Percentiles rank a stretch among this genome's conserved stretches.
Conservation (phyloP, 108 stramenopile species). For the Pseudonitzschia pungens region DNA sequence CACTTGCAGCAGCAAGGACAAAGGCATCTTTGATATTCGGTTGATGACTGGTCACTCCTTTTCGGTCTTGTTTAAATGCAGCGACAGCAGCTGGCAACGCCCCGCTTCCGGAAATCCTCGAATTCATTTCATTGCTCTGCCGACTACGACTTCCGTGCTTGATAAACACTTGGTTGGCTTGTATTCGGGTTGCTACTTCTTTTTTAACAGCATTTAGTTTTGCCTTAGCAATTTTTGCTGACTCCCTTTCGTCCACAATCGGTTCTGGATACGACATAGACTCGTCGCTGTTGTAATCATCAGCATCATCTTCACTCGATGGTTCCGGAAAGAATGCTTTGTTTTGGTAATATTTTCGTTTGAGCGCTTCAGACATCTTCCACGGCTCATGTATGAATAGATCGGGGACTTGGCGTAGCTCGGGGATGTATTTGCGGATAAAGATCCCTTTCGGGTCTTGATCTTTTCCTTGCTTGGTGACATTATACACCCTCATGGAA, state of each 20-base stretch:
- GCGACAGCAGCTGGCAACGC: constrained; percentile 36
- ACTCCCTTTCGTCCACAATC: constrained; percentile 58
- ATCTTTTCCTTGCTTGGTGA: constrained; percentile 72
- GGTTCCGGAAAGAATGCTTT: constrained; percentile 22
- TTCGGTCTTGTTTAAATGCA: not conserved
- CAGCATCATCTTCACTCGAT: constrained; percentile 10
- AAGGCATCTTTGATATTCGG: constrained; percentile 7
- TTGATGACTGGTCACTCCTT: constrained; percentile 1
- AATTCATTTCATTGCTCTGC: constrained; percentile 45
- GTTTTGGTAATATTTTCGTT: constrained; percentile 29
- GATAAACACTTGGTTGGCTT: constrained; percentile 55
- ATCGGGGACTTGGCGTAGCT: constrained; percentile 47
- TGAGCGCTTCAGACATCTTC: constrained; percentile 47
- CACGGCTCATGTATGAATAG: constrained; percentile 69
- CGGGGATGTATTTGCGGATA: constrained; percentile 51
- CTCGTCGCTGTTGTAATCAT: not conserved
- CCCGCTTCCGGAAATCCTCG: not conserved
- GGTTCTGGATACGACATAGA: constrained; percentile 48
- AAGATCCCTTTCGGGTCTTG: constrained; percentile 68
- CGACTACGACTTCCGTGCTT: constrained; percentile 65
- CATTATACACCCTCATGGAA: constrained; percentile 75
- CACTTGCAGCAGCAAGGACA: not conserved
- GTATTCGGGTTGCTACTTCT: constrained; percentile 41
- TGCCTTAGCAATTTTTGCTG: constrained; percentile 60
- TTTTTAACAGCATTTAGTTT: constrained; percentile 54